These are phyloP conservation scores for Strobilomyces echinocephalus DNA, from an alignment of 768 basidiomycete genomes.

Conservation along the genomic window DNA sequence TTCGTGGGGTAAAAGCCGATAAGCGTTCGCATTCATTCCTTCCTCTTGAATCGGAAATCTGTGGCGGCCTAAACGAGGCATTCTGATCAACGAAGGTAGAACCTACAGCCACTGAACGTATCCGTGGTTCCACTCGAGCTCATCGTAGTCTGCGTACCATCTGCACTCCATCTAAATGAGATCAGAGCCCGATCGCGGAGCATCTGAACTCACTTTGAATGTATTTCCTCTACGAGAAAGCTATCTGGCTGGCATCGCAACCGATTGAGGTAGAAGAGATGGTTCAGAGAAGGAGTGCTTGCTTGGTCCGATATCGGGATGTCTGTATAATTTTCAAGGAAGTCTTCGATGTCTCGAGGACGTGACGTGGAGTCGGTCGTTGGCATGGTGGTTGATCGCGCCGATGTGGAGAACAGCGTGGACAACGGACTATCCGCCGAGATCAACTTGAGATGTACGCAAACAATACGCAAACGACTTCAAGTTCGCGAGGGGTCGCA, in stretches of 20 bases:
- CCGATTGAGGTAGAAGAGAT: conserved; percentile 57
- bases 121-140: conserved; percentile 63
- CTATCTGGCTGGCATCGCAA: conserved; percentile 58
- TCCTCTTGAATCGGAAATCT: conserved; percentile 74
- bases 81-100: not conserved
- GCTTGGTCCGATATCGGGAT: conserved; percentile 5
- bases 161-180: conserved; percentile 32
- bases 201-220: conserved; percentile 42
- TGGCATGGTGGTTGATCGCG: conserved; percentile 13
- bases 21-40: conserved; percentile 66
- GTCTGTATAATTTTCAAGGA: conserved; percentile 24
- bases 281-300: conserved; percentile 37
- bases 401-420: conserved; percentile 5
- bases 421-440: conserved; percentile 6
- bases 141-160: conserved; percentile 59
- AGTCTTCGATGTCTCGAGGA: conserved; percentile 24
- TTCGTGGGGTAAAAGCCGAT: conserved; percentile 65
- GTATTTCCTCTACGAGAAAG: conserved; percentile 58
- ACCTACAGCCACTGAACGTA: conserved; percentile 79
- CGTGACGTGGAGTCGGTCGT: not conserved
- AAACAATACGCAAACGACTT: not conserved
- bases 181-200: not conserved
- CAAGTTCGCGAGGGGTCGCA: not conserved
- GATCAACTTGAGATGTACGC: not conserved
- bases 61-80: not conserved